A percentile compares a stretch with the other conserved stretches of the same genome.
phyloP scores from a whole-genome alignment of 1,139 yeast species.

The Diutina mesorugosa region DNA sequence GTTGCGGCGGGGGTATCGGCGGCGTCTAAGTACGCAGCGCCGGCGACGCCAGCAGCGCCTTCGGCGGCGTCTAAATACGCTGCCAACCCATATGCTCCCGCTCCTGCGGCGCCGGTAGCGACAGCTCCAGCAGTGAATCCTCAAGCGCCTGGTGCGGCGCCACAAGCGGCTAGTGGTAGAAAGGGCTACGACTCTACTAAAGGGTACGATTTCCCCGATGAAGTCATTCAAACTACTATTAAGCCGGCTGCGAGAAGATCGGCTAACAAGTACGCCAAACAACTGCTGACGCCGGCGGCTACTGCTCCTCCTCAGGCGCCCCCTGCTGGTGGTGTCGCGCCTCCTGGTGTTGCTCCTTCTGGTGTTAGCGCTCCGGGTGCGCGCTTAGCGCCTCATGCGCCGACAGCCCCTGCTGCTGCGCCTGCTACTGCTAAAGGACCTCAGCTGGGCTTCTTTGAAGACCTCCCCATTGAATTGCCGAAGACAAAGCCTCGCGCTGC shows the following conservation, averaged over 20 bases:
- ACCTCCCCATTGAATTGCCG: constrained; percentile 28
- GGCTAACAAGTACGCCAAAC: neutral
- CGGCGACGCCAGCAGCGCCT: neutral
- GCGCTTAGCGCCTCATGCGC: neutral
- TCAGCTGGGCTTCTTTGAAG: constrained; percentile 35
- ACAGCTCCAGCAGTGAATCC: neutral
- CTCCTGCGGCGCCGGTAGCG: neutral
- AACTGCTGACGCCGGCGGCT: neutral
- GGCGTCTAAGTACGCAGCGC: neutral
- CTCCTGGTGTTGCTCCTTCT: neutral
- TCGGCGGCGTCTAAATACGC: neutral
- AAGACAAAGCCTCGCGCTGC: constrained; percentile 16
- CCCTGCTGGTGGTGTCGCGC: neutral
- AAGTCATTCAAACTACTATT: neutral
- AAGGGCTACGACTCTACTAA: neutral
- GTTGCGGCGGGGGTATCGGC: neutral
- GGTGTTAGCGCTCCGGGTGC: neutral
- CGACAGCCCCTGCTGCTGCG: neutral
- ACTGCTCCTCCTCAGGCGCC: neutral
- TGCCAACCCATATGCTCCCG: neutral
- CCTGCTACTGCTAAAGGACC: constrained; percentile 2
- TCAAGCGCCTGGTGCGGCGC: neutral
- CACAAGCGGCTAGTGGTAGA: neutral
- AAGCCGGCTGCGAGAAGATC: neutral
- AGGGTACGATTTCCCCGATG: constrained; percentile 1